A percentile compares a stretch with the other conserved stretches of the same genome.
These are phyloP conservation scores for Ballota nigra DNA, from an alignment of 257 asterid species.

Conservation along the genomic window DNA sequence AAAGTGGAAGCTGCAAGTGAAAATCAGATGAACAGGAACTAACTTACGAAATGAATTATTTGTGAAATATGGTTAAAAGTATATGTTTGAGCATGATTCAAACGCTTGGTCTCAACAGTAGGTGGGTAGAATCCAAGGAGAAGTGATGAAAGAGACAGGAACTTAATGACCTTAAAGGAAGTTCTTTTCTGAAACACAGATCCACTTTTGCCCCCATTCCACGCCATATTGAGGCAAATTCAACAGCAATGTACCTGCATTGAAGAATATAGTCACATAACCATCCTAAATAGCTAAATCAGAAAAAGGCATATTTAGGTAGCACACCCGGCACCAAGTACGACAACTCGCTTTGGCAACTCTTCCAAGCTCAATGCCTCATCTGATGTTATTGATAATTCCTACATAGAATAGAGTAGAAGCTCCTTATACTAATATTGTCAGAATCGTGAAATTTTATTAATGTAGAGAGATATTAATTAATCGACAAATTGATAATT, in stretches of 20 bases:
- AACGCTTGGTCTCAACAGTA: conserved; percentile 6
- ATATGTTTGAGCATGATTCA: not conserved
- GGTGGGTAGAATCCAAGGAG: not conserved
- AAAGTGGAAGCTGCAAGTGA: not conserved
- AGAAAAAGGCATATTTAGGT: conserved; percentile 8
- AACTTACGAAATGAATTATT: not conserved
- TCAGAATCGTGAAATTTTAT: too few species aligned
- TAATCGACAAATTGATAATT: too few species aligned
- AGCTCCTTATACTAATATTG: too few species aligned
- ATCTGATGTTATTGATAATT: conserved; percentile 93
- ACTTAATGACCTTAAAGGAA: conserved; percentile 75
- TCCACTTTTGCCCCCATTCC: conserved; percentile 95
- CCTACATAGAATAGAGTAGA: conserved; percentile 42
- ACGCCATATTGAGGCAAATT: conserved; percentile 99
- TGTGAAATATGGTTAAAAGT: not conserved
- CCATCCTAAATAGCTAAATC: conserved; percentile 13
- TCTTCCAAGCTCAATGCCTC: conserved; percentile 99
- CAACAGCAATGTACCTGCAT: conserved; percentile 93
- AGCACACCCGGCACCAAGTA: conserved; percentile 91
- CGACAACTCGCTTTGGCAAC: conserved; percentile 80
- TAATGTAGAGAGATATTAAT: too few species aligned
- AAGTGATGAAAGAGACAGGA: conserved; percentile 7
- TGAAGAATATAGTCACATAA: conserved; percentile 8
- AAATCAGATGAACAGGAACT: not conserved
- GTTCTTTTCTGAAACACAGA: conserved; percentile 85